Evolutionary conservation across 441 rosid genomes (phyloP).

Genomic region (Pelargonium citronellum): DNA sequence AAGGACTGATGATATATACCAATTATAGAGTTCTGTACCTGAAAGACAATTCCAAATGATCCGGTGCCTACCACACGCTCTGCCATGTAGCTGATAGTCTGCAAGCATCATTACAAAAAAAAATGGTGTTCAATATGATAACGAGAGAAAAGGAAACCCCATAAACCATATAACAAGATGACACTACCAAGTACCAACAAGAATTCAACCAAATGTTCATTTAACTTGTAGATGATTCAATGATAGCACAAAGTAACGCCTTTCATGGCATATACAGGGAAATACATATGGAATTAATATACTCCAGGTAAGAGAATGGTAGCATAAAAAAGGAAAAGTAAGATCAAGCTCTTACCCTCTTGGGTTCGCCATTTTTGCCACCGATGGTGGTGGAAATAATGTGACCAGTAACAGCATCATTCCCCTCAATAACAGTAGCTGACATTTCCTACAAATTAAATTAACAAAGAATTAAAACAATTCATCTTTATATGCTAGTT

Average conservation of each 20-base stretch:
- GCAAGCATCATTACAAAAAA: conserved; percentile 14
- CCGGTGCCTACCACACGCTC: conserved; percentile 95
- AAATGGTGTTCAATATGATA: not conserved
- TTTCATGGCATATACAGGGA: not conserved
- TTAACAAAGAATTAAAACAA: conserved; percentile 14
- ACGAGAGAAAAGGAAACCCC: conserved; percentile 12
- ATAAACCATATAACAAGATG: not conserved
- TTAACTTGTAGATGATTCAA: too few species aligned
- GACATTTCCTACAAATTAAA: conserved; percentile 43
- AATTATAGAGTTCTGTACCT: conserved; percentile 35
- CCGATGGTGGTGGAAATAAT: conserved; percentile 62
- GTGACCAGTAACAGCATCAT: conserved; percentile 58
- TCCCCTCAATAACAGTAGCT: conserved; percentile 44
- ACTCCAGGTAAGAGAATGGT: not conserved
- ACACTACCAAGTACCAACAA: not conserved
- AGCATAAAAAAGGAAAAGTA: not conserved
- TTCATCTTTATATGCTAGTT: not conserved
- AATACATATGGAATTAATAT: not conserved
- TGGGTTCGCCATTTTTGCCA: conserved; percentile 71
- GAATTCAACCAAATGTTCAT: too few species aligned
- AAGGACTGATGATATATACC: not conserved
- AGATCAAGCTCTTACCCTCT: conserved; percentile 32
- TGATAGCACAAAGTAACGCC: not conserved
- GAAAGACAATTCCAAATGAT: conserved; percentile 91
- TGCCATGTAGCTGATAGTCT: conserved; percentile 98